Base-by-base conservation (phyloP, 1,284 basidiomycete species). In the Meripilus lineatus region DNA sequence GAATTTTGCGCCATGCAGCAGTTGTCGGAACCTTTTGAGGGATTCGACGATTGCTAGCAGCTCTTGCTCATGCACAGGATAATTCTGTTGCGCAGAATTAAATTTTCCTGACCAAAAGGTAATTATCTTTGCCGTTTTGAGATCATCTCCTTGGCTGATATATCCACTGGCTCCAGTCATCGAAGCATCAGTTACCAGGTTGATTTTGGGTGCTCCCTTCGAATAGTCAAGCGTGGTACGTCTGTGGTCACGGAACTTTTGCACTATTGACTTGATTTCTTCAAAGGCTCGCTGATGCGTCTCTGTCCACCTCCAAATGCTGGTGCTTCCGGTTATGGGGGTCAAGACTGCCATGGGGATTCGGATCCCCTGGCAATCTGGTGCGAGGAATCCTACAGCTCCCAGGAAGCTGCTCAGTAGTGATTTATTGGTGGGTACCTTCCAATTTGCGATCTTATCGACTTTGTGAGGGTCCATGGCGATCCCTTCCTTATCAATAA, bases 391-490 rank as follows among this genome's bases (percentile, higher is more conserved):
- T 47, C 13, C 54, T 51, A 62, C 59, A 0, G 55, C 43, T 0
- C 61, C 60, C 0, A 63, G 42, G 44, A 64, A 64, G 7, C 48
- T 40, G 1, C 30, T 17, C 3, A 62, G 28, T 3, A 57, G 33
- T 6, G 52, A 49, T 20, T 47, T 47, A 18, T 47, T 54, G 0
- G 55, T 57, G 0, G 61, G 61, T 1, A 47, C 39, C 33, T 56
- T 53, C 68, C 68, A 70, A 4, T 65, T 55, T 0, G 47, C 32
- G 7, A 68, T 52, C 10, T 40, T 42, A 18, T 63, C 58, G 51
- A n/a, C n/a, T n/a, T n/a, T n/a, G n/a, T n/a, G n/a, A n/a, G n/a
- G n/a, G n/a, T n/a, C n/a, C n/a, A n/a, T n/a, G n/a, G n/a, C n/a
- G n/a, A n/a, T n/a, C n/a, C n/a, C n/a, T n/a, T n/a, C n/a, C n/a